Base-by-base conservation (phyloP, 306 rosid genomes). In the Cucurbita moschata region DNA sequence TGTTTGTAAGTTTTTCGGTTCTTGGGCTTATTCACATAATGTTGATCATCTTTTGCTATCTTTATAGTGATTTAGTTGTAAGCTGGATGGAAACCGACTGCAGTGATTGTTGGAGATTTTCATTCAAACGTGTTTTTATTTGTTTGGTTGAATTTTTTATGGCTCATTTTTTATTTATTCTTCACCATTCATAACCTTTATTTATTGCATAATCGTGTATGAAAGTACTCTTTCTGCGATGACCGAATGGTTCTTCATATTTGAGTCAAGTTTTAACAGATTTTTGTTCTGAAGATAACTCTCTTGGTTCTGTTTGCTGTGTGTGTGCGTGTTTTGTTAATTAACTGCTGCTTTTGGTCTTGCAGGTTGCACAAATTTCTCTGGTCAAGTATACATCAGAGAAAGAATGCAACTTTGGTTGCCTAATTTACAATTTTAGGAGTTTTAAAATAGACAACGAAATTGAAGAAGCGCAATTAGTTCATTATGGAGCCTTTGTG, bases 321-420 rank as follows among this genome's bases (percentile, higher is more conserved):
- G 47, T 70, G 26, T 53, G 55, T 74, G 6, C 4, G 30, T 30
- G 35, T 47, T 75, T 69, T 4, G 47, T 65, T 69, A 4, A 15
- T 21, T 10, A 35, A 40, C 19, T 16, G 12, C 1, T 57, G 43
- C 37, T 13, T 58, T 69, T 70, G 49, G 30, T 72, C 83, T 79
- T 82, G 85, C 91, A 94, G 97, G 92, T 84, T 91, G 92, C 86
- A 85, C 77, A 78, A 82, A 79, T 85, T 81, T 85, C 86, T 77
- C 87, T 84, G 83, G 78, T 71, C 78, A 67, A 80, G 70, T 43
- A 55, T 77, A 79, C 75, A 54, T 75, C 58, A 42, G 82, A 78
- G 86, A 73, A 75, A 77, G 74, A 53, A 72, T 84, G 90, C 90
- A 86, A 78, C 88, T 83, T 83, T 87, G 91, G 92, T 73, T 79